Conservation (phyloP, 352 stramenopile genomes). For the Globisporangium sylvaticum region DNA sequence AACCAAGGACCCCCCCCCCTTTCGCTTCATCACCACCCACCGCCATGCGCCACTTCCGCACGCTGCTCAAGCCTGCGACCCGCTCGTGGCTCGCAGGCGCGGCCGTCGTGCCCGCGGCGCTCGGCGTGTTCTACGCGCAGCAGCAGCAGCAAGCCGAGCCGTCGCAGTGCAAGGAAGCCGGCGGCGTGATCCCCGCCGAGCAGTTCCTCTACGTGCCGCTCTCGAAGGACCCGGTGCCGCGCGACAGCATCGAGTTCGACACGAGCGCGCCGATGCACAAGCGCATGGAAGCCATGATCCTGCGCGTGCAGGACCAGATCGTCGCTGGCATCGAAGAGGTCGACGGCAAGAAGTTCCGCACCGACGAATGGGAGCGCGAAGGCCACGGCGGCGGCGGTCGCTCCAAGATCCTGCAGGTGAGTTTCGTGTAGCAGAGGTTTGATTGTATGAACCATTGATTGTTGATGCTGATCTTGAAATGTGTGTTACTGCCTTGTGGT, state of each 20-base stretch:
- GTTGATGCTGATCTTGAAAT: conserved; percentile 7
- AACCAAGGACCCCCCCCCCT: neutral
- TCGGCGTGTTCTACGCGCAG: conserved; percentile 21
- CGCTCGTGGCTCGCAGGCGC: conserved; percentile 29
- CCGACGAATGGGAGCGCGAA: conserved; percentile 93
- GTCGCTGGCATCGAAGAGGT: conserved; percentile 85
- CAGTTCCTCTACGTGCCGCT: conserved; percentile 67
- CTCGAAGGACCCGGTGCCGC: conserved; percentile 56
- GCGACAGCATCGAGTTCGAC: conserved; percentile 76
- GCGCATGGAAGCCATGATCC: conserved; percentile 80
- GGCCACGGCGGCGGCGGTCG: conserved; percentile 94
- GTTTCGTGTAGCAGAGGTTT: neutral
- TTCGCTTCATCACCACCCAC: neutral
- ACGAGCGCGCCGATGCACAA: conserved; percentile 56
- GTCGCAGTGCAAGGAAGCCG: conserved; percentile 32
- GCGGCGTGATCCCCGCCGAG: conserved; percentile 26
- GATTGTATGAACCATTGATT: neutral
- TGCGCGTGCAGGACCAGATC: conserved; percentile 85
- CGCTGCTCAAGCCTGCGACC: conserved; percentile 15
- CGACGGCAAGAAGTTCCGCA: conserved; percentile 93
- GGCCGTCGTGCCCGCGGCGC: conserved; percentile 21
- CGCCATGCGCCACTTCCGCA: conserved; percentile 12
- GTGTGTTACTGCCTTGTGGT: neutral
- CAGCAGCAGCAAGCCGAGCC: conserved; percentile 14
- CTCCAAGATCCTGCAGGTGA: conserved; percentile 88